Evolutionary conservation across 495 filamentous ascomycete genomes (phyloP).

Genomic region (Daldinia caldariorum): DNA sequence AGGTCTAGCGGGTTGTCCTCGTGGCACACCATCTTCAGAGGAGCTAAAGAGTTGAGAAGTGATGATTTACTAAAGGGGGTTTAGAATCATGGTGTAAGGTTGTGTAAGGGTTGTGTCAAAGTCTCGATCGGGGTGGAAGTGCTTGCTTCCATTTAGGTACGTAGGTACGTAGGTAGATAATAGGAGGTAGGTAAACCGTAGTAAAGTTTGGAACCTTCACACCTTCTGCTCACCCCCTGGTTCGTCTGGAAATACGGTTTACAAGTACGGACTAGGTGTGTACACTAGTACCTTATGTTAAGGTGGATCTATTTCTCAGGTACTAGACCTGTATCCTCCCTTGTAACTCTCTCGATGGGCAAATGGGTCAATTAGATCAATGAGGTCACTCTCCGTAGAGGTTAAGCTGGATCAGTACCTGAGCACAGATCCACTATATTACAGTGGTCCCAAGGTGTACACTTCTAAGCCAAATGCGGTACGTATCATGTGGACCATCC

Average conservation of each 20-base stretch:
- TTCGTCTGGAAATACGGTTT: constrained; percentile 10
- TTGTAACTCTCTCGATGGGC: constrained; percentile 12
- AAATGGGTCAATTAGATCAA: neutral
- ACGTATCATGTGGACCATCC: constrained; percentile 43
- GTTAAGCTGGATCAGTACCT: constrained; percentile 2
- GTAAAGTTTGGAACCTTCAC: neutral
- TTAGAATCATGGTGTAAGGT: constrained; percentile 39
- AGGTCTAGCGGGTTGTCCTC: constrained; percentile 29
- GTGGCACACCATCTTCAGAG: constrained; percentile 39
- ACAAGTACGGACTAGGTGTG: too few species aligned
- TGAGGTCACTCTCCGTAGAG: constrained; percentile 9
- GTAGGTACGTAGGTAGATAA: too few species aligned
- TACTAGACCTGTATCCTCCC: constrained; percentile 2
- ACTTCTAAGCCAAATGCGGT: constrained; percentile 39
- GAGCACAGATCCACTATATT: constrained; percentile 25
- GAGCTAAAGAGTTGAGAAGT: constrained; percentile 4
- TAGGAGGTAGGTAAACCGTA: too few species aligned
- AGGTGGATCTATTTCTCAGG: too few species aligned
- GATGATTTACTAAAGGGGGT: constrained; percentile 27
- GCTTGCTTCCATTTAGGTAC: too few species aligned
- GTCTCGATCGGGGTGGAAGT: constrained; percentile 24
- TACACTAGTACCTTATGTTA: neutral
- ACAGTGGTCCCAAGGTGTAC: constrained; percentile 15
- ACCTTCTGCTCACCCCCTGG: constrained; percentile 15
- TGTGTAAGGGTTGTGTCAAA: constrained; percentile 41